phyloP scores from a whole-genome alignment of 345 rosid genomes.

The Heritiera littoralis region DNA sequence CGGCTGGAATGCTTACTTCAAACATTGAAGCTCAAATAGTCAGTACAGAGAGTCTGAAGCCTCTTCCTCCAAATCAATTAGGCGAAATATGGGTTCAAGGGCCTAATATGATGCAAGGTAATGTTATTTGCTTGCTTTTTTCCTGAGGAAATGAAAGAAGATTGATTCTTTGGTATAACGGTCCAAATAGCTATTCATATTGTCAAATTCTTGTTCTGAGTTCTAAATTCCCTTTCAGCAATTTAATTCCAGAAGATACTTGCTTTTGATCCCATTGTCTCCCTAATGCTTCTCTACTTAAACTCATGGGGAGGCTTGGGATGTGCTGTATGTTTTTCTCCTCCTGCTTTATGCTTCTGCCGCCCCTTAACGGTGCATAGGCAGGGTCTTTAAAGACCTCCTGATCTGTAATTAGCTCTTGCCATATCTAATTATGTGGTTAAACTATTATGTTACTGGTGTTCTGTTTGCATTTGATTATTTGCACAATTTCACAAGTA shows the following conservation, averaged over 20 bases:
- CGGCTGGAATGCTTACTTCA: conserved; percentile 67
- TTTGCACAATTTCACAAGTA: not conserved
- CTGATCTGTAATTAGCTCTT: not conserved
- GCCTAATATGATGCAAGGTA: conserved; percentile 90
- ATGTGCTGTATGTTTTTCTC: not conserved
- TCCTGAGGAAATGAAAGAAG: not conserved
- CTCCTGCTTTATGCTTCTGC: not conserved
- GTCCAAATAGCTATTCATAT: not conserved
- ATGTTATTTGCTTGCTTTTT: not conserved
- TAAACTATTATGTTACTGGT: no score
- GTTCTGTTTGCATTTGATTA: not conserved
- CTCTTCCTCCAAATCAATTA: conserved; percentile 70
- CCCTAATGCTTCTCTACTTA: not conserved
- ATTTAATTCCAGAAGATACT: not conserved
- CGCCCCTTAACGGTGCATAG: not conserved
- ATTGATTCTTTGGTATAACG: not conserved
- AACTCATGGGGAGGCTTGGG: not conserved
- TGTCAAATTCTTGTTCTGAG: not conserved
- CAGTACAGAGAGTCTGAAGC: conserved; percentile 54
- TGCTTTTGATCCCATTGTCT: not conserved
- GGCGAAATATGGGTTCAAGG: conserved; percentile 96
- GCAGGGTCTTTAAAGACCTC: not conserved
- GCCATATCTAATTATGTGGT: not conserved
- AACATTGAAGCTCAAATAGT: conserved; percentile 78
- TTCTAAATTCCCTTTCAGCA: not conserved